phyloP scores from a whole-genome alignment of 106 monocot species.

The Apostasia shenzhenica region DNA sequence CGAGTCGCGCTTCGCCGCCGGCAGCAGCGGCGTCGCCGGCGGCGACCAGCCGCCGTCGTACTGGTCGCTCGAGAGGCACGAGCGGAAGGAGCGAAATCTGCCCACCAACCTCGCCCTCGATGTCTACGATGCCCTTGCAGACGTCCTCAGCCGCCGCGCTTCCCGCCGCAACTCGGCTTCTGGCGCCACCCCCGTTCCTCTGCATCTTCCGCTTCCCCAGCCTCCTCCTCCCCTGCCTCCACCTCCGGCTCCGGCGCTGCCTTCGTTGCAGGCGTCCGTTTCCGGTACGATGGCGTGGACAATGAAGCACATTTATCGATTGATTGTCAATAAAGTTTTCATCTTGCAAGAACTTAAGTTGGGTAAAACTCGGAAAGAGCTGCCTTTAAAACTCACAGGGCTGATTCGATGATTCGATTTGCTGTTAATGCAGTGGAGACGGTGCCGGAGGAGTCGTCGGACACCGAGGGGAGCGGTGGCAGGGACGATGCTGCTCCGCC shows the following conservation, averaged over 20 bases:
- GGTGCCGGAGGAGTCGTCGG: not conserved
- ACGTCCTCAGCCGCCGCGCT: conserved; percentile 57
- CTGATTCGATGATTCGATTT: not conserved
- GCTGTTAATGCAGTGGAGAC: not conserved
- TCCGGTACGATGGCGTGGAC: not conserved
- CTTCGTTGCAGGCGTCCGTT: conserved; percentile 14
- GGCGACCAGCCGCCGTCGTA: conserved; percentile 13
- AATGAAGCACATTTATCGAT: no score
- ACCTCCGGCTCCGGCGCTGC: conserved; percentile 10
- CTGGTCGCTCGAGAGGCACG: conserved; percentile 47
- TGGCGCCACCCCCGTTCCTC: conserved; percentile 11
- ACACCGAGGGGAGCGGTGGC: conserved; percentile 28
- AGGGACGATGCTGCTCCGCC: conserved; percentile 31
- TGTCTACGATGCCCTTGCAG: conserved; percentile 66
- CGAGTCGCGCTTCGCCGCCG: conserved; percentile 8
- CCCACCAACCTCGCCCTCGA: conserved; percentile 75
- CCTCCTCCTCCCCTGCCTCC: not conserved
- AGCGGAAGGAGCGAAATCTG: conserved; percentile 27
- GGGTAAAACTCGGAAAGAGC: not conserved
- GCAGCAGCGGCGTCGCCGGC: not conserved
- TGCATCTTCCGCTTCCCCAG: conserved; percentile 3
- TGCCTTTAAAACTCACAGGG: not conserved
- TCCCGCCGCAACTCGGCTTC: conserved; percentile 18
- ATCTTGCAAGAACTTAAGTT: not conserved
- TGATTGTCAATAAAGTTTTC: no score